Conservation (phyloP, 768 basidiomycete genomes). For the Phylloporus sp. region DNA sequence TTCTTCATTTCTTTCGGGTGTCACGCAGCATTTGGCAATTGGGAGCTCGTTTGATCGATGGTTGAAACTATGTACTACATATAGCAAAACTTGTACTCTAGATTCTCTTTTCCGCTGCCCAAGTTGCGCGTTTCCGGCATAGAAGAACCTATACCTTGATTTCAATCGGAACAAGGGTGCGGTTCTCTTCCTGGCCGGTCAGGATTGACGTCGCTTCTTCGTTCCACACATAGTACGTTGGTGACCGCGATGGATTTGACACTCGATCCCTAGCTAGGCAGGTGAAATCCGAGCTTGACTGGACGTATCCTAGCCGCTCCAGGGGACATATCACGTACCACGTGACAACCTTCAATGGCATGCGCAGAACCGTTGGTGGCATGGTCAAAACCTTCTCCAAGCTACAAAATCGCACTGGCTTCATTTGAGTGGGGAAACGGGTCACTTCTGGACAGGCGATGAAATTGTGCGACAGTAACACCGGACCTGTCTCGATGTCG, state of each 20-base stretch:
- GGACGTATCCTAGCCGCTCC: background rate
- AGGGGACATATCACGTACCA: background rate
- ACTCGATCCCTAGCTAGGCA: background rate
- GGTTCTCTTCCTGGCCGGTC: conserved; percentile 3
- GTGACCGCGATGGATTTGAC: background rate
- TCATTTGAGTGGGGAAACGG: conserved; percentile 3
- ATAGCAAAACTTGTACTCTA: no score
- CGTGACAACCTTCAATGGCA: no score
- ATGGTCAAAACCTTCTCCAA: background rate
- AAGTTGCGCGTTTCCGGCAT: no score
- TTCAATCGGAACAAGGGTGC: background rate
- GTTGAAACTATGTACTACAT: no score
- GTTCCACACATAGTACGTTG: background rate
- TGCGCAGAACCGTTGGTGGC: background rate
- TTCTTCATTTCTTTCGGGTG: no score
- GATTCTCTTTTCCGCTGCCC: no score
- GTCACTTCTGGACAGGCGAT: background rate
- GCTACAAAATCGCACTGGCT: conserved; percentile 6
- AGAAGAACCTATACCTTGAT: conserved; percentile 4
- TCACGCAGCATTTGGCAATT: no score
- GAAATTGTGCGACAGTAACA: conserved; percentile 6
- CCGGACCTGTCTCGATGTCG: conserved; percentile 1
- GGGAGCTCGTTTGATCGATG: no score
- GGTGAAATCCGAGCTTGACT: background rate
- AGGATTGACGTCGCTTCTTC: background rate